Evolutionary conservation across 352 stramenopile genomes (phyloP).

Genomic region (Pythium sukuiense): DNA sequence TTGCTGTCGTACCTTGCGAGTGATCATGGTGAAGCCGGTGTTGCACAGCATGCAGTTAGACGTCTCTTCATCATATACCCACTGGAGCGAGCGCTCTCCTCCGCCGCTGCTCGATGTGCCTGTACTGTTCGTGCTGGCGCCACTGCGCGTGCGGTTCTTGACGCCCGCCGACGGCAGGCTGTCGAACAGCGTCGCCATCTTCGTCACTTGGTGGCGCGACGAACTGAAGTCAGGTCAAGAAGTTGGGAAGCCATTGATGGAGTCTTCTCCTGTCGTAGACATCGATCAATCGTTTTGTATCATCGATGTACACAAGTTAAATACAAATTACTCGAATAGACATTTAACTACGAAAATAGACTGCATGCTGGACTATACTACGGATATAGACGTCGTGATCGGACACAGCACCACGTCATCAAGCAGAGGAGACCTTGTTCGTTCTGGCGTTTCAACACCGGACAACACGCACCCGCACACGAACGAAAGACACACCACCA

Average conservation of each 20-base stretch:
- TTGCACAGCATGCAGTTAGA: constrained; percentile 89
- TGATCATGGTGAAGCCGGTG: constrained; percentile 79
- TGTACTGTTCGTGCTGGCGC: constrained; percentile 20
- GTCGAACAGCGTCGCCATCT: constrained; percentile 74
- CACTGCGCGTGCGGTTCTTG: constrained; percentile 47
- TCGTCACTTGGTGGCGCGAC: background rate
- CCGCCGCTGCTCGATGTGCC: constrained; percentile 15
- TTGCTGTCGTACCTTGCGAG: constrained; percentile 56
- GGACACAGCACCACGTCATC: constrained; percentile 17
- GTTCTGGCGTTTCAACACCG: constrained; percentile 1
- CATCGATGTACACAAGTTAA: background rate
- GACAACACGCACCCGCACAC: constrained; percentile 12
- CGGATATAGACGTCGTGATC: background rate
- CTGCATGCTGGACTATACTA: background rate
- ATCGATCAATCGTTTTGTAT: background rate
- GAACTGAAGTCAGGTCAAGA: background rate
- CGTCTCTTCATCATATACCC: constrained; percentile 85
- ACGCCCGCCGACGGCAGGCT: constrained; percentile 61
- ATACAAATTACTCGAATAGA: background rate
- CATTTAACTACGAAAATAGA: background rate
- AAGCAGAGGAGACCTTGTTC: background rate
- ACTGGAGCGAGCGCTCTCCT: constrained; percentile 68
- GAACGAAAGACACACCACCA: background rate
- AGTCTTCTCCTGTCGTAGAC: background rate
- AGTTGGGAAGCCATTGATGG: background rate